Percentiles rank a stretch among this genome's conserved stretches.
phyloP scores from a whole-genome alignment of 257 asterid species.

The Linderniella brevidens region DNA sequence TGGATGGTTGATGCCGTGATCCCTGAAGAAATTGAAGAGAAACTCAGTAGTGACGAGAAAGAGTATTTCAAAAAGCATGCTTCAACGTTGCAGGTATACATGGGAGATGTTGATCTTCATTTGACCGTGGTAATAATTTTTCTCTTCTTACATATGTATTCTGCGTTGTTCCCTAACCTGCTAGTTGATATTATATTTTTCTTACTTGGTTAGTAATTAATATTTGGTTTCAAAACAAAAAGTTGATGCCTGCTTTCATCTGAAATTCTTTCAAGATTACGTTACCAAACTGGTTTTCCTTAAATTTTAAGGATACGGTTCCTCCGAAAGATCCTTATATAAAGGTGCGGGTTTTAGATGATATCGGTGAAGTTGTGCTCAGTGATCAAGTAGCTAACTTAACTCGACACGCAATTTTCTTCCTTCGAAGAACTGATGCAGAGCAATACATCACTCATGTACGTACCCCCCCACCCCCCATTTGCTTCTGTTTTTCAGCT shows the following conservation, averaged over 20 bases:
- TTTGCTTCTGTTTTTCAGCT: constrained; percentile 5
- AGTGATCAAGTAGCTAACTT: constrained; percentile 64
- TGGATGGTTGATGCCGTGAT: constrained; percentile 75
- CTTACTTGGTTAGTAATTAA: neutral
- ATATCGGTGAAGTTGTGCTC: constrained; percentile 61
- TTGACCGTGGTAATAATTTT: constrained; percentile 57
- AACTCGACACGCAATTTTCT: constrained; percentile 74
- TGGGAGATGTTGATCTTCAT: constrained; percentile 51
- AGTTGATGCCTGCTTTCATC: neutral
- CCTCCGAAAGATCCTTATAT: constrained; percentile 95
- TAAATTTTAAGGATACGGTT: constrained; percentile 61
- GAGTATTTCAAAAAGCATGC: constrained; percentile 63
- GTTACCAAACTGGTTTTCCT: neutral
- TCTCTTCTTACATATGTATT: constrained; percentile 5
- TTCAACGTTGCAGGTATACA: constrained; percentile 51
- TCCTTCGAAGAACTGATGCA: constrained; percentile 76
- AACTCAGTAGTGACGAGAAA: constrained; percentile 49
- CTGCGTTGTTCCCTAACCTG: neutral
- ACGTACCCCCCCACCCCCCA: too few relatives aligned
- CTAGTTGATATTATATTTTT: neutral
- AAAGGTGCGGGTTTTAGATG: constrained; percentile 73
- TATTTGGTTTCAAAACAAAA: neutral
- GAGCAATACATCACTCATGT: constrained; percentile 83
- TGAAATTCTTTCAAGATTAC: neutral
- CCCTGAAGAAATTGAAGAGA: constrained; percentile 76